phyloP scores from a whole-genome alignment of 176 grass and related monocot genomes.

The Secale cereale region DNA sequence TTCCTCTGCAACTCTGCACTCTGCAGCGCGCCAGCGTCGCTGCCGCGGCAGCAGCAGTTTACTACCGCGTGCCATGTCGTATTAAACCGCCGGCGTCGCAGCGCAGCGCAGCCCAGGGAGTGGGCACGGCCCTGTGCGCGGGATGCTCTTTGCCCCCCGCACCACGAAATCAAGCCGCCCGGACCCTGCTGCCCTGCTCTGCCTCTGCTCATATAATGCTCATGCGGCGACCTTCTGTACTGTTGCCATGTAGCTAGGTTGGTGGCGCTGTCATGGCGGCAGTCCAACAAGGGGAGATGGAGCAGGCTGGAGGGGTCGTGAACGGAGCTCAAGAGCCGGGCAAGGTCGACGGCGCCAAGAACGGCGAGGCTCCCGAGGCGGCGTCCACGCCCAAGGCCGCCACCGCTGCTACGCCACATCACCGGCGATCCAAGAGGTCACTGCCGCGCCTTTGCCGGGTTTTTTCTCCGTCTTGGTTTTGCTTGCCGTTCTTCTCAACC shows the following conservation, averaged over 20 bases:
- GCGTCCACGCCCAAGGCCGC: background rate
- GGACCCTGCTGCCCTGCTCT: too few relatives aligned
- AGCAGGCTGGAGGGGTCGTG: background rate
- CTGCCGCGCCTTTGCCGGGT: background rate
- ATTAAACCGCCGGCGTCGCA: conserved; percentile 21
- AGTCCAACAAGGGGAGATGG: conserved; percentile 2
- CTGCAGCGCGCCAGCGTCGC: background rate
- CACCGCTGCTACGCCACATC: conserved; percentile 17
- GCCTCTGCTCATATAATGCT: conserved; percentile 31
- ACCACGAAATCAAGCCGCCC: background rate
- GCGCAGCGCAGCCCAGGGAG: background rate
- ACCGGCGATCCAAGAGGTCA: conserved; percentile 67
- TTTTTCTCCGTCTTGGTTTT: background rate
- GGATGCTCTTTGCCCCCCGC: conserved; percentile 45
- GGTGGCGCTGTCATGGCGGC: background rate
- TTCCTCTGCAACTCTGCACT: background rate
- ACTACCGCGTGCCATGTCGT: background rate
- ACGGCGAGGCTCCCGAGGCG: background rate
- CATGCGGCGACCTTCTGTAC: background rate
- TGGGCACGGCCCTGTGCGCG: conserved; percentile 17
- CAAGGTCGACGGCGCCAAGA: background rate
- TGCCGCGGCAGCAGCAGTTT: background rate
- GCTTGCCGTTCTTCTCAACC: background rate
- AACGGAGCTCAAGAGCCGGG: background rate
- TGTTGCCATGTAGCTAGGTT: background rate